These are phyloP conservation scores for Pseudocercospora crystallina DNA, from an alignment of 2,329 filamentous ascomycete species.

Conservation along the genomic window DNA sequence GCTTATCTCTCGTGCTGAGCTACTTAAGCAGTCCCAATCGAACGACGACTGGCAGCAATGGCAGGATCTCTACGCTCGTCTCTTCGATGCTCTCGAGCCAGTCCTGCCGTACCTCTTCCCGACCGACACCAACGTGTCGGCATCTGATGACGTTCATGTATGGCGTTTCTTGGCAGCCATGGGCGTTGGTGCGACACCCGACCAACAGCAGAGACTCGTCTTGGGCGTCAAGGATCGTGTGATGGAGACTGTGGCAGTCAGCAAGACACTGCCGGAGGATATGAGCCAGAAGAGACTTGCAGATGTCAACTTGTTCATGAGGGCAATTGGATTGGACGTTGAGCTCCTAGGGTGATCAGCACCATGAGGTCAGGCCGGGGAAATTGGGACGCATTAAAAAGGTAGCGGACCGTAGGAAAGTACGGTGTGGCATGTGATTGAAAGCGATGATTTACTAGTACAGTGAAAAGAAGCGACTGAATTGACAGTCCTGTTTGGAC, in stretches of 20 bases:
- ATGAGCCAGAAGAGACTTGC: constrained; percentile 80
- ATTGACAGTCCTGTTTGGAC: too few relatives aligned
- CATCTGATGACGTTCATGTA: constrained; percentile 81
- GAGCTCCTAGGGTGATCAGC: constrained; percentile 62
- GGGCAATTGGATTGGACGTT: constrained; percentile 96
- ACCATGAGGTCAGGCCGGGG: too few relatives aligned
- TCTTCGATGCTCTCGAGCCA: constrained; percentile 86
- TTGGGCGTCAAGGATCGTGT: constrained; percentile 96
- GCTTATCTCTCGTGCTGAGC: constrained; percentile 88
- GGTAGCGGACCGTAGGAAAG: too few relatives aligned
- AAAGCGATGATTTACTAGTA: too few relatives aligned
- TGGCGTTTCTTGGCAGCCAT: constrained; percentile 98
- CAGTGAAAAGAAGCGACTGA: too few relatives aligned
- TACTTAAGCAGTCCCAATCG: constrained; percentile 73
- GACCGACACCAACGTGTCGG: constrained; percentile 72
- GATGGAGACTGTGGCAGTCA: constrained; percentile 86
- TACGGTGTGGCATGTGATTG: too few relatives aligned
- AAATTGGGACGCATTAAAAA: too few relatives aligned
- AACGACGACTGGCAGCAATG: constrained; percentile 77
- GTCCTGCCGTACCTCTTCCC: constrained; percentile 85
- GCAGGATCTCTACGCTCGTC: constrained; percentile 75
- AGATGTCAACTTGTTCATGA: constrained; percentile 98
- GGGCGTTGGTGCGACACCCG: constrained; percentile 86
- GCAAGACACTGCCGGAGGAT: constrained; percentile 83
- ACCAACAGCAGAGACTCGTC: constrained; percentile 92